These are phyloP conservation scores for Sistotremastrum niveocremeum DNA, from an alignment of 768 basidiomycete genomes.

Conservation along the genomic window DNA sequence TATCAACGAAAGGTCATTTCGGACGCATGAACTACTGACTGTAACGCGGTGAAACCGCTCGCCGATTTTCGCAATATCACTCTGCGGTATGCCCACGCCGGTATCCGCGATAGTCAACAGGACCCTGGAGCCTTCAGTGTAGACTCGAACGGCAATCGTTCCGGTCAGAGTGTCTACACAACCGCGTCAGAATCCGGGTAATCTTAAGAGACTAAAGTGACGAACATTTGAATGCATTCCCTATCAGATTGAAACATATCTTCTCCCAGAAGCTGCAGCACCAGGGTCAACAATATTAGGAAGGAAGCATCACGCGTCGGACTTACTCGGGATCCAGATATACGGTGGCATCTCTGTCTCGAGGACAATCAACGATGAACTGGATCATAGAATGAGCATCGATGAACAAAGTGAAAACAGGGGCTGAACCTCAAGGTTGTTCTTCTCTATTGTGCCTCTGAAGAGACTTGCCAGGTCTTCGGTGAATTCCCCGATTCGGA, in stretches of 20 bases:
- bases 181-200: constrained; percentile 7
- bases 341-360: constrained; percentile 5
- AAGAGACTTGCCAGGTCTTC: constrained; percentile 21
- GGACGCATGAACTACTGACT: constrained; percentile 4
- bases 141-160: constrained; percentile 17
- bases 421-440: constrained; percentile 6
- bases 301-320: not conserved
- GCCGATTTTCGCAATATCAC: constrained; percentile 16
- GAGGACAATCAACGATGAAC: constrained; percentile 17
- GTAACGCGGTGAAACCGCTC: constrained; percentile 25
- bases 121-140: constrained; percentile 12
- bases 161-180: constrained; percentile 20
- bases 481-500: constrained; percentile 17
- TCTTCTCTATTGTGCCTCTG: constrained; percentile 17
- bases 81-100: constrained; percentile 23
- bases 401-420: not conserved
- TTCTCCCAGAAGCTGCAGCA: constrained; percentile 8
- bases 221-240: constrained; percentile 22
- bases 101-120: constrained; percentile 23
- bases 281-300: not conserved
- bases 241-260: constrained; percentile 20
- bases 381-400: constrained; percentile 1
- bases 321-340: constrained; percentile 20
- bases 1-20: not conserved
- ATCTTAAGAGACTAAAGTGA: too few species aligned